Conservation (phyloP, 2,329 filamentous ascomycete species). For the Colletotrichum lupini region DNA sequence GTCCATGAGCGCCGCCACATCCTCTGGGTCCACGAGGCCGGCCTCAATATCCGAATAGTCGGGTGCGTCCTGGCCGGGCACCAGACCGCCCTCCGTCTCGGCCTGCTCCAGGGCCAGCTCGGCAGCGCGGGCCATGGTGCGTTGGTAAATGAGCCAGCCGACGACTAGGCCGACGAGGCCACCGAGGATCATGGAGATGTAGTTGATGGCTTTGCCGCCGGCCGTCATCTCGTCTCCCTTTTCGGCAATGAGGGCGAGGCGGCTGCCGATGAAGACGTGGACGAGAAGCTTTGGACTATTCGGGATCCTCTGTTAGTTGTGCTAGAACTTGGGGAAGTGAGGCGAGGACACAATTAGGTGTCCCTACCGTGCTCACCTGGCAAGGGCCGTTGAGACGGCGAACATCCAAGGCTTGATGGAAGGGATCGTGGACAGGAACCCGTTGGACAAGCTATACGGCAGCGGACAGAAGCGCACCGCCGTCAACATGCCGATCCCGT, state of each 20-base stretch:
- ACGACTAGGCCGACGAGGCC: conserved; percentile 78
- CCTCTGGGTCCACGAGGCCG: conserved; percentile 57
- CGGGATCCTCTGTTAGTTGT: conserved; percentile 20
- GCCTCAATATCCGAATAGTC: conserved; percentile 59
- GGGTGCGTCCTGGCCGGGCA: conserved; percentile 24
- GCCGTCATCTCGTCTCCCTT: conserved; percentile 84
- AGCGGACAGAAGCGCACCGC: conserved; percentile 94
- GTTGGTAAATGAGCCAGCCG: conserved; percentile 86
- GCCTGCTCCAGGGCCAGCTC: conserved; percentile 64
- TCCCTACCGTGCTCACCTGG: conserved; percentile 58
- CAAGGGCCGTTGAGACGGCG: conserved; percentile 82
- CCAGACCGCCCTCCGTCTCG: conserved; percentile 36
- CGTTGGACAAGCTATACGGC: conserved; percentile 93
- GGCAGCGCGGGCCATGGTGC: conserved; percentile 71
- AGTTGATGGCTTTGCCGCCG: conserved; percentile 84
- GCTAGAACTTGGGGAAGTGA: neutral
- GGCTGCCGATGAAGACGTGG: conserved; percentile 90
- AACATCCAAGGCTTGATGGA: conserved; percentile 83
- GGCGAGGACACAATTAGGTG: neutral
- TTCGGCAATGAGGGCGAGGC: conserved; percentile 86
- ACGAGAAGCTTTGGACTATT: conserved; percentile 85
- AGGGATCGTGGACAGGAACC: conserved; percentile 92
- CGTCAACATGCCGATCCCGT: conserved; percentile 87
- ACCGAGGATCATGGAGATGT: conserved; percentile 81
- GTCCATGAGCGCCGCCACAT: conserved; percentile 65